Base-by-base conservation (phyloP, 1,284 basidiomycete genomes). In the Fomitopsis palustris region DNA sequence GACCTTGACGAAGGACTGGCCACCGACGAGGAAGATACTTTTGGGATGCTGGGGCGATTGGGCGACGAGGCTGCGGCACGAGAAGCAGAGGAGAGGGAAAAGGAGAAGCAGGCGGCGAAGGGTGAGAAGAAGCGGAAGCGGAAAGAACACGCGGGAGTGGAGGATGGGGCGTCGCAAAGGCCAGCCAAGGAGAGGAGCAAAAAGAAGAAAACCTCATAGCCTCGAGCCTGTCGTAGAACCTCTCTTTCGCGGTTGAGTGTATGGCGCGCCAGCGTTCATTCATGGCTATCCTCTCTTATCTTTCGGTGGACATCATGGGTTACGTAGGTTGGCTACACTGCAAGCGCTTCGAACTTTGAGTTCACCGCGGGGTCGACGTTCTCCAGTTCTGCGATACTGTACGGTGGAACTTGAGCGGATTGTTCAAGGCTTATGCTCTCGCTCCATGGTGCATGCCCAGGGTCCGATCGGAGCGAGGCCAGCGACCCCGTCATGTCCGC, bases 11-110 rank as follows among this genome's bases (percentile, higher is more conserved):
- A 70, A 35, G 67, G 60, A 10, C 19, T 52, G 29, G 65, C 56
- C 23, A 66, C 60, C 10, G 65, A 54, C 17, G 72, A 74, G 2
- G 76, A 76, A 16, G 73, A 82, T 64, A 73, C 75, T 9, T 79
- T 81, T 61, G 70, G 62, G 52, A 62, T 68, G 41, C 70, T 82
- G 41, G 77, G 76, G 6, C 68, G 67, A 52, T 60, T 72, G 56
- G 66, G 69, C 1, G 71, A 76, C 25, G 70, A 72, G 41, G 72
- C 69, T 0, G 64, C 59, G 27, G 64, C 64, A 14, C 39, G 65
- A 62, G 64, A 70, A 61, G 68, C 67, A 45, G 69, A 71, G 59
- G 63, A 53, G 42, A 65, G 51, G 55, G 72, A 64, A 49, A 70
- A 67, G 59, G 72, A 66, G 57, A 70, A 74, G 58, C 67, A 56